Percentiles rank a stretch among this genome's conserved stretches.
These are phyloP conservation scores for Metschnikowia colocasiae DNA, from an alignment of 805 yeast genomes.

Conservation along the genomic window DNA sequence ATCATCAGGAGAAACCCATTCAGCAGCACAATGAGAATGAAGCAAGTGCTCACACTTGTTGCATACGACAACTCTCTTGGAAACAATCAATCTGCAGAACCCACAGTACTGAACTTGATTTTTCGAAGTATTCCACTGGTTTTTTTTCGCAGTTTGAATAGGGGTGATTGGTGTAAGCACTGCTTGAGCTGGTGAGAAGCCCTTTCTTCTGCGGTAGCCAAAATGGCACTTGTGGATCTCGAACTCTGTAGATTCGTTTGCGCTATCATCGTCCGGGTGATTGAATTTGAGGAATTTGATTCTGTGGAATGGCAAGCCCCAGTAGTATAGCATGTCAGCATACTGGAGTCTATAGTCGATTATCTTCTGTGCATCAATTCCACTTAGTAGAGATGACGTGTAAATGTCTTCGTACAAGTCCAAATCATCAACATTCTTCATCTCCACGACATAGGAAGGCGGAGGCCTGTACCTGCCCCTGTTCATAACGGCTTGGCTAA, in stretches of 20 bases:
- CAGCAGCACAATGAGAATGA: constrained; percentile 73
- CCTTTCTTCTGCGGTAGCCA: constrained; percentile 26
- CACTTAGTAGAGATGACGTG: constrained; percentile 38
- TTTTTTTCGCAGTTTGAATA: constrained; percentile 20
- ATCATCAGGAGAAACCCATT: constrained; percentile 39
- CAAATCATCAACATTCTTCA: constrained; percentile 42
- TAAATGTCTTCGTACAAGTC: constrained; percentile 45
- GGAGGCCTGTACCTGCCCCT: constrained; percentile 13
- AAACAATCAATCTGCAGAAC: constrained; percentile 59
- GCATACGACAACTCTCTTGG: constrained; percentile 63
- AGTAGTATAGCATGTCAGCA: constrained; percentile 68
- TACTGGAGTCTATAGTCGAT: constrained; percentile 58
- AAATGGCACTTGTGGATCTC: constrained; percentile 35
- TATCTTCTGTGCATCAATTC: constrained; percentile 35
- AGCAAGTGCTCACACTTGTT: constrained; percentile 71
- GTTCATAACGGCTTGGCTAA: neutral
- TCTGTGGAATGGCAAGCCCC: constrained; percentile 83
- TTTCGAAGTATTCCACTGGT: constrained; percentile 32
- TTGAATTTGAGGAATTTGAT: constrained; percentile 75
- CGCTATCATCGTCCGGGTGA: constrained; percentile 28
- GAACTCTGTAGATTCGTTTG: constrained; percentile 17
- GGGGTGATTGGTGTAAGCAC: constrained; percentile 26
- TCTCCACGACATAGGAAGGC: constrained; percentile 40
- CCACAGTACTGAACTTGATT: constrained; percentile 48
- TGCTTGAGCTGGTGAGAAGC: constrained; percentile 19